Base-by-base conservation (phyloP, 2,329 filamentous ascomycete species). In the Waltergamsia citrina region DNA sequence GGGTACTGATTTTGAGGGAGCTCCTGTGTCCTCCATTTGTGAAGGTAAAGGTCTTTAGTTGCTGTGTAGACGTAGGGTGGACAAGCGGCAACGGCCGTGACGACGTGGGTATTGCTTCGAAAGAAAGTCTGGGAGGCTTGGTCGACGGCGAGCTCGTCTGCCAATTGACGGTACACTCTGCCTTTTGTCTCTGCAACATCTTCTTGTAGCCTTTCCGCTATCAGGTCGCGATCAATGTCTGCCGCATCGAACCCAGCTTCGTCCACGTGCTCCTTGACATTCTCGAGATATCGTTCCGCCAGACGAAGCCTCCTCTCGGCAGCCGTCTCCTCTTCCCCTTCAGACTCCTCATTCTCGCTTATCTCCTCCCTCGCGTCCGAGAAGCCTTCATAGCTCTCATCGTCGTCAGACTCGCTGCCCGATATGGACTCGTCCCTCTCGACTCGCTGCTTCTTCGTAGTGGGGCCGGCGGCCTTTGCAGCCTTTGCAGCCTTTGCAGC, bases 141-240 rank as follows among this genome's bases (percentile, higher is more conserved):
- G 33, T 64, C 64, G 53, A 93, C 82, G 41, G 80, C 75, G 42
- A 94, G 68, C 44, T 84, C 73, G 16, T 72, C 65, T 23, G 84
- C 83, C 45, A 98, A 74, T 53, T 77, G 75, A 33, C 86, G 75
- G 62, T 94, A 96, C 32, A 94, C 72, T 47, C 82, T 81, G 38
- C 92, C 92, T 62, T 95, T 95, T 36, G 77, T 76, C 61, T 95
- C 92, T 34, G 92, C 80, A 28, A 92, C 85, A 54, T 96, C 92
- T 60, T 95, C 86, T 57, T 90, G 79, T 47, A 98, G 65, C 46
- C 88, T 70, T 56, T 94, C 85, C 27, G 90, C 87, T 48, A 98
- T 88, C 47, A 95, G 64, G 52, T 98, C 92, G 38, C 82, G 73
- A 60, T 96, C 92, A 38, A 98, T 84, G 34, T 96, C 85, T 46